Base-by-base conservation (phyloP, 1,284 basidiomycete genomes). In the Agroathelia rolfsii region DNA sequence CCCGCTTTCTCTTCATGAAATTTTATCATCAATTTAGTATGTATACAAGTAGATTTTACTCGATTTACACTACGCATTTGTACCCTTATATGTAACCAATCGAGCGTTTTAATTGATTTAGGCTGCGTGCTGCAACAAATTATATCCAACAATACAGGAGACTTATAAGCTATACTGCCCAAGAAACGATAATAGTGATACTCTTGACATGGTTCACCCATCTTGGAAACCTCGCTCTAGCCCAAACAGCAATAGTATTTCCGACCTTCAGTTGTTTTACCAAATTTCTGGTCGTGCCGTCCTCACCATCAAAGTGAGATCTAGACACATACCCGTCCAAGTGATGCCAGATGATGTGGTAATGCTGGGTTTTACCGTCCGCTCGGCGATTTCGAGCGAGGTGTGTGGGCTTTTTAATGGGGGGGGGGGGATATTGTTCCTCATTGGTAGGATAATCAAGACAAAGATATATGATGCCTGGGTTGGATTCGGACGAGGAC, bases 131-230 rank as follows among this genome's bases (percentile, higher is more conserved):
- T n/a, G n/a, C n/a, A n/a, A n/a, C n/a, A n/a, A n/a, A n/a, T n/a
- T n/a, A n/a, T n/a, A n/a, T n/a, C n/a, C n/a, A n/a, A n/a, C n/a
- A n/a, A n/a, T n/a, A n/a, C n/a, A n/a, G n/a, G n/a, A n/a, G n/a
- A n/a, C n/a, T n/a, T n/a, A 14, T 14, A 14, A 9, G 2, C 35
- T 28, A 41, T n/a, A 36, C 27, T 6, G 39, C 40, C 40, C 40
- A 41, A 30, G 33, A 37, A 9, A 41, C 31, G n/a, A 16, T 24
- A 9, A 41, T 41, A 12, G 19, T 30, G 7, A 31, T 34, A 26
- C 30, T 36, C 34, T 18, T 6, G 6, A 40, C 22, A 1, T 16
- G 24, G 15, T 26, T 37, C 11, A 12, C 9, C 20, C 37, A 28
- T 16, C 8, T 21, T 6, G 28, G 29, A 21, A 32, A 28, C 22